Base-by-base conservation (phyloP, 2,329 filamentous ascomycete species). In the Sclerotinia sclerotiorum region DNA sequence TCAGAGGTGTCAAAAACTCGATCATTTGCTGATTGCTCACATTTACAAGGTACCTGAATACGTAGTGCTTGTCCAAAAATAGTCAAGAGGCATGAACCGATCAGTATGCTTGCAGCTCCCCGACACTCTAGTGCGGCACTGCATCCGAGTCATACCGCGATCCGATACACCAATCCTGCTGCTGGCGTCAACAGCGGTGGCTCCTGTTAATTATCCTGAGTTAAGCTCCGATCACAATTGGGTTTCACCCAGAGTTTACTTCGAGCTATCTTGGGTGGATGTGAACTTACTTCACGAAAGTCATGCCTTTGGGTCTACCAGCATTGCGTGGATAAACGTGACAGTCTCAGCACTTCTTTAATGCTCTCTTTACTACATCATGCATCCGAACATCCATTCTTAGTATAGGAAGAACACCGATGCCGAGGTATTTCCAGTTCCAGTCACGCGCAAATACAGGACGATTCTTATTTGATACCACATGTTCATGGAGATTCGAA, bases 381-480 rank as follows among this genome's bases (percentile, higher is more conserved):
- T 19, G 13, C 39, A 39, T 21, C 27, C 4, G 21, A 51, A 39
- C 15, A 13, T 62, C 8, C 2, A 49, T 35, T 62, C 1, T 7
- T 27, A 7, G 6, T 39, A 7, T 51, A 39, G 21, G 21, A 39
- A 35, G 1, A 39, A 11, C 11, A 21, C 39, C 21, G 2, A 62
- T 62, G 17, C 39, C n/a, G 21, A 21, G 29, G 39, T 27, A 11
- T 19, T 2, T 27, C 46, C 21, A 11, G 15, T 5, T 21, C 8
- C 32, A n/a, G 3, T 35, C 13, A 0, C 32, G 32, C 15, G 29
- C 29, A 35, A 35, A 17, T 1, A 39, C 3, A 62, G 11, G 21
- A n/a, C 13, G 29, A 39, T 51, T 51, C 46, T 49, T 46, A 62
- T 62, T 51, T 62, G 21, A 51, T 62, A 24, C 46, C 24, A 24